Base-by-base conservation (phyloP, 805 yeast species). In the Candida berthetii region DNA sequence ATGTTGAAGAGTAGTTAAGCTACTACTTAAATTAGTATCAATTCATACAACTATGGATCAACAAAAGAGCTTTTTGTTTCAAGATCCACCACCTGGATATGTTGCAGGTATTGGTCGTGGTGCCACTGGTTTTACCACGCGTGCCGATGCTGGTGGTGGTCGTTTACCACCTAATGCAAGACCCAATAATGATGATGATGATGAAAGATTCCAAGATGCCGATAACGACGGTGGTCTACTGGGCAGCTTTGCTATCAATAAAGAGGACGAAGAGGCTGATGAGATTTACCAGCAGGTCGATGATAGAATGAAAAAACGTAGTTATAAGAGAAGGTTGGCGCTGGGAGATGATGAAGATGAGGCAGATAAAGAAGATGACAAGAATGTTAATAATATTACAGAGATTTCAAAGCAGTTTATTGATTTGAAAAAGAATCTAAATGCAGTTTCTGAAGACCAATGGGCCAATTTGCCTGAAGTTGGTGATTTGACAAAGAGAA, bases 41-140 rank as follows among this genome's bases (percentile, higher is more conserved):
- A 9, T 22, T 7, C 6, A 22, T 6, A 22, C 25, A 22, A 22
- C 25, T 22, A 9, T 5, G 17, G 72, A 72, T 82, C 76, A 75
- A 25, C 58, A 78, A 42, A 74, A 72, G 45, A 66, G 78, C 5
- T 93, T 93, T 61, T 66, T 91, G 37, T 88, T 84, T 54, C 87
- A 85, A 64, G 79, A 80, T 46, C 83, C 98, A 1, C 99, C 99
- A 0, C 76, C 83, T 2, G 95, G 95, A 6, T 91, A 91, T 57
- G 75, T 89, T 33, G 84, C 98, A 3, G 99, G 99, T 20, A 63
- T 89, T 7, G 98, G 97, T 0, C 71, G 99, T 56, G 99, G 99
- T 22, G 98, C 97, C 2, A 76, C 86, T 1, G 98, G 97, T 5
- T 90, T 93, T 61, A 80, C 90, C 0, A 88, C 96, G 0, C 74